phyloP scores from a whole-genome alignment of 2,329 filamentous ascomycete species.

The Pseudogymnoascus sp. region DNA sequence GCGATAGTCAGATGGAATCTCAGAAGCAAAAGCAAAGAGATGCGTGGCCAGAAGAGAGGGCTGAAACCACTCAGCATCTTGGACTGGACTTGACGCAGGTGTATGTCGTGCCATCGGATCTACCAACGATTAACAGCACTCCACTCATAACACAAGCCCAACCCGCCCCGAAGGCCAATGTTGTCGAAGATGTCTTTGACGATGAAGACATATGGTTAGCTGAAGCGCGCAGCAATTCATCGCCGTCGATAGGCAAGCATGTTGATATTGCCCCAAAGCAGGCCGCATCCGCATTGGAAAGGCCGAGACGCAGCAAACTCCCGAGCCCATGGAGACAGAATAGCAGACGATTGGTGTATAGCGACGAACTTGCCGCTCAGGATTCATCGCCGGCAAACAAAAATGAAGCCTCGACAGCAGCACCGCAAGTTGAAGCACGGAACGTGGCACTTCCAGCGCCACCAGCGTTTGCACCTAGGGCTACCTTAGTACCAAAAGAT shows the following conservation, averaged over 20 bases:
- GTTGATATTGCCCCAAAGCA: slow-evolving; percentile 11
- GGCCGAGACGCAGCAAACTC: slow-evolving; percentile 24
- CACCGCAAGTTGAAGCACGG: neutral
- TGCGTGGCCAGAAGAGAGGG: neutral
- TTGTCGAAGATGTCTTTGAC: slow-evolving; percentile 16
- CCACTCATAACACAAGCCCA: neutral
- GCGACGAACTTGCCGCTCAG: slow-evolving; percentile 22
- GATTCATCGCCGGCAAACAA: slow-evolving; percentile 14
- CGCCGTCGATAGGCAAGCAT: slow-evolving; percentile 15
- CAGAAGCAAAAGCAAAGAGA: neutral
- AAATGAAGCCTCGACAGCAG: slow-evolving; percentile 8
- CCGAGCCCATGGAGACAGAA: slow-evolving; percentile 27
- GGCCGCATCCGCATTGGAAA: slow-evolving; percentile 15
- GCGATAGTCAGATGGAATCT: neutral
- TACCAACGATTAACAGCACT: neutral
- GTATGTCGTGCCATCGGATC: neutral
- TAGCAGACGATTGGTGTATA: slow-evolving; percentile 25
- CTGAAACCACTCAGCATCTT: neutral
- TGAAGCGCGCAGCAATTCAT: slow-evolving; percentile 27
- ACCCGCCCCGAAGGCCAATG: neutral
- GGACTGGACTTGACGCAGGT: neutral
- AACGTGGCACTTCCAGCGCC: neutral
- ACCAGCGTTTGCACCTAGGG: neutral
- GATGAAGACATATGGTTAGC: slow-evolving; percentile 25
- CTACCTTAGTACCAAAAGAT: neutral